These are phyloP conservation scores for Verruconis gallopava DNA, from an alignment of 2,329 filamentous ascomycete species.

Conservation along the genomic window DNA sequence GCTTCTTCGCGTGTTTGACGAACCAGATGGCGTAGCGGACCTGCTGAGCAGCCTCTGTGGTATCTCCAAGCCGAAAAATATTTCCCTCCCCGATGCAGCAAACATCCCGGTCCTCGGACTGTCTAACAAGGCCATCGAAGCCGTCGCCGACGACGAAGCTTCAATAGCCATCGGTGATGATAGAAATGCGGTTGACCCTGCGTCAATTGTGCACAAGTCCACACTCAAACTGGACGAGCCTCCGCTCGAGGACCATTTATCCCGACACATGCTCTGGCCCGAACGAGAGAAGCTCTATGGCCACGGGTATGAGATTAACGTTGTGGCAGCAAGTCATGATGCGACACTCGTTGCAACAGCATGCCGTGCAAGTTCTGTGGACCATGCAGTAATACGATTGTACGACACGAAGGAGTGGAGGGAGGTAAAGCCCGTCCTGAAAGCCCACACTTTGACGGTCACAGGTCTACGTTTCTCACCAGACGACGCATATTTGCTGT, in stretches of 20 bases:
- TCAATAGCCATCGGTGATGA: conserved; percentile 33
- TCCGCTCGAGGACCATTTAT: conserved; percentile 79
- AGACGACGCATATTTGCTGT: conserved; percentile 64
- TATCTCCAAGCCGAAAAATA: conserved; percentile 27
- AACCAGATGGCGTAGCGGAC: conserved; percentile 69
- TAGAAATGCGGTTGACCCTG: conserved; percentile 42
- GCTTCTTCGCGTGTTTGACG: conserved; percentile 86
- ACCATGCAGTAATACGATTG: conserved; percentile 86
- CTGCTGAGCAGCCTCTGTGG: conserved; percentile 58
- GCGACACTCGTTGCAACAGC: conserved; percentile 73
- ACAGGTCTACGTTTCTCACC: conserved; percentile 68
- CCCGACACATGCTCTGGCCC: conserved; percentile 86
- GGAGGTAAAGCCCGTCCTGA: conserved; percentile 69
- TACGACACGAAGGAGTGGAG: conserved; percentile 84
- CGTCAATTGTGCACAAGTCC: conserved; percentile 44
- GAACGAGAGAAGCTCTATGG: conserved; percentile 95
- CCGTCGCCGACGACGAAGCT: conserved; percentile 27
- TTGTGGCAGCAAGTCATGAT: conserved; percentile 65
- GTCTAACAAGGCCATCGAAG: conserved; percentile 79
- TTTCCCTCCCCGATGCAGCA: conserved; percentile 63
- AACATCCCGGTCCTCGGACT: conserved; percentile 91
- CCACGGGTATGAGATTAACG: conserved; percentile 92
- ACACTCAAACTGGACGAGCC: conserved; percentile 57
- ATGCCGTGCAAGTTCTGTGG: conserved; percentile 81
- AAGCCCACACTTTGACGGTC: conserved; percentile 77